Percentiles rank a stretch among this genome's conserved stretches.
Conservation (phyloP, 768 basidiomycete genomes). For the Auriculariales sp. region DNA sequence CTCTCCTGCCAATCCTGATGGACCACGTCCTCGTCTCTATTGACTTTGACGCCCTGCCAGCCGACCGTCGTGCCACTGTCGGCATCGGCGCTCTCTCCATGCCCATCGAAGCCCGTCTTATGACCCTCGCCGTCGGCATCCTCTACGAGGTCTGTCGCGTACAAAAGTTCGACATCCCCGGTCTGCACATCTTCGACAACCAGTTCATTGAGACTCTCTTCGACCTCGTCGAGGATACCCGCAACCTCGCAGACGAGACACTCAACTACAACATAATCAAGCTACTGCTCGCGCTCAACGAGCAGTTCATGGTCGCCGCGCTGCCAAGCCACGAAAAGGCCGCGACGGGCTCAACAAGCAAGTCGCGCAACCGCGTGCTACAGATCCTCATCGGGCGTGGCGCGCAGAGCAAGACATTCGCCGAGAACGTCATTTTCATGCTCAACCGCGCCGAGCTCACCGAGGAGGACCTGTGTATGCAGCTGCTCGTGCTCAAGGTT, state of each 20-base stretch:
- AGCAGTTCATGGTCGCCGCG: constrained; percentile 10
- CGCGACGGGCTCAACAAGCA: constrained; percentile 12
- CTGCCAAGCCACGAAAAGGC: constrained; percentile 25
- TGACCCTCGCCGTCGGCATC: constrained; percentile 53
- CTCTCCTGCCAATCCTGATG: constrained; percentile 69
- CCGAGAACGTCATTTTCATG: constrained; percentile 99
- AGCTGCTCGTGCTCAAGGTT: constrained; percentile 84
- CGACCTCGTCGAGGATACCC: constrained; percentile 85
- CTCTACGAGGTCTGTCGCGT: constrained; percentile 91
- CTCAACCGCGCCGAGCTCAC: constrained; percentile 84
- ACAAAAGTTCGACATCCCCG: constrained; percentile 63
- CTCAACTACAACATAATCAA: constrained; percentile 96
- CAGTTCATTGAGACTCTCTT: constrained; percentile 79
- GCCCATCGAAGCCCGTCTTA: constrained; percentile 74
- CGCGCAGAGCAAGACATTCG: constrained; percentile 85
- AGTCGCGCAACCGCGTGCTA: constrained; percentile 53
- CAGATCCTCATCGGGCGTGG: constrained; percentile 71
- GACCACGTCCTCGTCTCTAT: constrained; percentile 73
- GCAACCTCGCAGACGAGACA: constrained; percentile 75
- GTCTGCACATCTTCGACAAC: constrained; percentile 81
- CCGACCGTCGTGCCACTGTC: constrained; percentile 22
- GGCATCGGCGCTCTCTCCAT: constrained; percentile 26
- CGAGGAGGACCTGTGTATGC: constrained; percentile 87
- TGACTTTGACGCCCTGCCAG: constrained; percentile 42
- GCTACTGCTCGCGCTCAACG: constrained; percentile 31